Conservation (phyloP, 805 yeast species). For the Zygoascus bituminiphila region DNA sequence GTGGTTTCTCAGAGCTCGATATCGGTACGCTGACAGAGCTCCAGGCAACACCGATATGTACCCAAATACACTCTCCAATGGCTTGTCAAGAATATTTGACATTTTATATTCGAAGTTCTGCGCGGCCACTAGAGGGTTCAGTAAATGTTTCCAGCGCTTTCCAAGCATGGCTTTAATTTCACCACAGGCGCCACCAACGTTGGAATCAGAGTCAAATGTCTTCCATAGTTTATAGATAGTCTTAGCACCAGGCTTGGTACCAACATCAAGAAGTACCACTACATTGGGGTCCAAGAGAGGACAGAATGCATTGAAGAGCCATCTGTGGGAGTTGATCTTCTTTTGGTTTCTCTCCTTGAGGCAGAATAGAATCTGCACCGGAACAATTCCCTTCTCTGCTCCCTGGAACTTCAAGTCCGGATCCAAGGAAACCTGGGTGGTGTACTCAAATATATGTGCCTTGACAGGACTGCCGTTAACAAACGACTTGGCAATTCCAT, state of each 20-base stretch:
- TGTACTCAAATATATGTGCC: conserved; percentile 92
- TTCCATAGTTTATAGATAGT: conserved; percentile 95
- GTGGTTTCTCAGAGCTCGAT: conserved; percentile 74
- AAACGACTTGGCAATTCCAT: conserved; percentile 89
- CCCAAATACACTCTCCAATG: conserved; percentile 86
- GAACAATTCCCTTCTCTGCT: conserved; percentile 81
- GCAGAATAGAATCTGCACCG: conserved; percentile 90
- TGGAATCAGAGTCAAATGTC: conserved; percentile 91
- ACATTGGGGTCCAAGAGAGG: conserved; percentile 90
- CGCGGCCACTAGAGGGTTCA: conserved; percentile 90
- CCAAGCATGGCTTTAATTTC: conserved; percentile 96
- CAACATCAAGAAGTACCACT: conserved; percentile 87
- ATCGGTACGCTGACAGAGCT: conserved; percentile 90
- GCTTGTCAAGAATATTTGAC: conserved; percentile 94
- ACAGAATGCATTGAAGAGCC: conserved; percentile 94
- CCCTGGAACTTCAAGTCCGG: conserved; percentile 85
- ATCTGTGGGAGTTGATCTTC: conserved; percentile 94
- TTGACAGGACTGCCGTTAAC: conserved; percentile 88
- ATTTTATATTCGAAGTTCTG: conserved; percentile 95
- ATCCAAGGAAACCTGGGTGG: conserved; percentile 90
- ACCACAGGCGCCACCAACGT: conserved; percentile 99
- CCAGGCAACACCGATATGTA: conserved; percentile 93
- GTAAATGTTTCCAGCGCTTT: conserved; percentile 66
- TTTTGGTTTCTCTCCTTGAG: conserved; percentile 86
- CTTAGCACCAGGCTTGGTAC: conserved; percentile 84